Base-by-base conservation (phyloP, 116 monocot genomes). In the Cymodocea nodosa region DNA sequence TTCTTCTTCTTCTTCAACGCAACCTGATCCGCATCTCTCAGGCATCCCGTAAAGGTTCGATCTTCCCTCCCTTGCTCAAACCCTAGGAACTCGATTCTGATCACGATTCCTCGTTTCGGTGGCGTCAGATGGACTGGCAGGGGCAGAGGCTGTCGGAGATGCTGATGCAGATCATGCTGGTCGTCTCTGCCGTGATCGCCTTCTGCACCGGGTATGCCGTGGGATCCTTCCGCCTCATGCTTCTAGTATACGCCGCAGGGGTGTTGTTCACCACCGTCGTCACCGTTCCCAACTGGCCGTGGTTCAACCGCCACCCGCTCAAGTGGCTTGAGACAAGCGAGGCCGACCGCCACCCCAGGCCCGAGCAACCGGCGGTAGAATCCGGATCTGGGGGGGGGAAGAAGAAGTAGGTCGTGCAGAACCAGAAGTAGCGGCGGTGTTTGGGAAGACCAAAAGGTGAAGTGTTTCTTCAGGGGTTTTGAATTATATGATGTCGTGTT, bases 261-360 rank as follows among this genome's bases (percentile, higher is more conserved):
- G 95, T 97, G 16, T 55, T 82, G 15, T 63, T 97, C 35, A 97
- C 95, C 9, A 82, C 95, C 13, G 44, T 97, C 66, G 68, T 90
- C n/a, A 90, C 85, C 6, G 82, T 87, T 36, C 95, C 95, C 36
- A 87, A 87, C 54, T 95, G 95, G 95, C 87, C 81, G 0, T 85
- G 77, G 67, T 95, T 81, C 81, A 95, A 90, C 61, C 83, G 79
- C 34, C 81, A 83, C 59, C 90, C 85, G 0, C 77, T 90, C 44
- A 81, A 76, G 62, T 95, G 95, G 94, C 63, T 94, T 50, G 90
- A 94, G 9, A 73, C 84, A 0, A 70, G 68, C 19, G 89, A 89
- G 60, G 78, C 80, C 4, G 86, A 44, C 7, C 44, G 44, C 44
- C 44, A 44, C 44, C 44, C 44, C 44, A 6, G 44, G 9, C 44